These are phyloP conservation scores for Xerophyta viscosa DNA, from an alignment of 106 monocot genomes.

Conservation along the genomic window DNA sequence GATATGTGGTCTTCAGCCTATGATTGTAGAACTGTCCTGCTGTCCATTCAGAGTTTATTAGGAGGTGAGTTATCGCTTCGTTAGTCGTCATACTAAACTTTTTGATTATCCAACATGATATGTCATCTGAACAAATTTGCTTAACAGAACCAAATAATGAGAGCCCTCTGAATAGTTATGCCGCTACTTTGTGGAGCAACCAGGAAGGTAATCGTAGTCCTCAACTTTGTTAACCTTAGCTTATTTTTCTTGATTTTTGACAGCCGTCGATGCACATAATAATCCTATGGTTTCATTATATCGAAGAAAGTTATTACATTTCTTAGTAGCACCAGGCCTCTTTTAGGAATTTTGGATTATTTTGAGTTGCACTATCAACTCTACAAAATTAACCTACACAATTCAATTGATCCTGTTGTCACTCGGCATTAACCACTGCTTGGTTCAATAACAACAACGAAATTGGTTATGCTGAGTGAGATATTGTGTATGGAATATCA, in stretches of 20 bases:
- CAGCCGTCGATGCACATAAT: background rate
- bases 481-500: too few species aligned
- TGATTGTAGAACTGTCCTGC: conserved; percentile 61
- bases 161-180: conserved; percentile 71
- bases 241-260: background rate
- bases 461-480: too few species aligned
- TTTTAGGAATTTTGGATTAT: too few species aligned
- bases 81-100: background rate
- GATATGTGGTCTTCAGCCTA: conserved; percentile 87
- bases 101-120: background rate
- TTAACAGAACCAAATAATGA: conserved; percentile 62
- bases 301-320: background rate
- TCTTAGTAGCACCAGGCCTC: too few species aligned
- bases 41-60: conserved; percentile 79
- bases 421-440: too few species aligned
- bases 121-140: background rate
- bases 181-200: conserved; percentile 63
- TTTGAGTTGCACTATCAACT: too few species aligned
- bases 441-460: too few species aligned
- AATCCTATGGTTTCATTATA: background rate
- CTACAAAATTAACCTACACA: too few species aligned
- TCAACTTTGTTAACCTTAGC: background rate
- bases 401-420: too few species aligned
- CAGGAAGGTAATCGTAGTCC: conserved; percentile 40
- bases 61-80: conserved; percentile 37